Base-by-base conservation (phyloP, 1,284 basidiomycete species). In the Exobasidium cylindrosporum region DNA sequence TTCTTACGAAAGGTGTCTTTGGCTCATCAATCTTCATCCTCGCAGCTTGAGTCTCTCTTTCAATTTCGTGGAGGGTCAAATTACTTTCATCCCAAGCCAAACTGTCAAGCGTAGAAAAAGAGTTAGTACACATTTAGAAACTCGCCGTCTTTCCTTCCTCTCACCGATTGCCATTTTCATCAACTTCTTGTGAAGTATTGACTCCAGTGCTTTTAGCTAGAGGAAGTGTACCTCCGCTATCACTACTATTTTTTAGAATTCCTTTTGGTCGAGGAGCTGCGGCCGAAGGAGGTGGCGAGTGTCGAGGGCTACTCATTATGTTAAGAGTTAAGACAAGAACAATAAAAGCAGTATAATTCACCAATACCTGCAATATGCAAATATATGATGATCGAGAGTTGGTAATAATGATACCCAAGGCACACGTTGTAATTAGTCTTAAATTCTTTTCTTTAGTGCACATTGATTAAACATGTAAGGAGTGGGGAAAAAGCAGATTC, bases 1-100 rank as follows among this genome's bases (percentile, higher is more conserved):
- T 68, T 14, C 69, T 67, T n/a, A 79, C 77, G 44, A 79, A 79
- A 14, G 77, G 77, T 2, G 77, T 79, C 63, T 79, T 79, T 56
- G 77, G 77, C 64, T 79, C 77, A 54, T 79, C 77, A 49, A 79
- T 77, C 56, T 67, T 77, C 77, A 79, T 79, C n/a, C 77, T 67
- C 26, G 74, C 65, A 29, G 63, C 73, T 56, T 70, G 66, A 46
- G 69, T 67, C 40, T 77, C 75, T 14, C 72, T 66, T 53, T 78
- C 69, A 50, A 75, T 69, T 57, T 79, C 70, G 66, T 79, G 73
- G 23, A 76, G 61, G 26, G 76, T 70, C 35, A 79, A 63, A 52
- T 79, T 79, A 46, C 68, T 56, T 58, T 79, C 77, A 60, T 79
- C 77, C 77, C 77, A 79, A 30, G 74, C 72, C 24, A 79, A 66